These are phyloP conservation scores for Macrolepiota albuminosa DNA, from an alignment of 768 basidiomycete species.

Conservation along the genomic window DNA sequence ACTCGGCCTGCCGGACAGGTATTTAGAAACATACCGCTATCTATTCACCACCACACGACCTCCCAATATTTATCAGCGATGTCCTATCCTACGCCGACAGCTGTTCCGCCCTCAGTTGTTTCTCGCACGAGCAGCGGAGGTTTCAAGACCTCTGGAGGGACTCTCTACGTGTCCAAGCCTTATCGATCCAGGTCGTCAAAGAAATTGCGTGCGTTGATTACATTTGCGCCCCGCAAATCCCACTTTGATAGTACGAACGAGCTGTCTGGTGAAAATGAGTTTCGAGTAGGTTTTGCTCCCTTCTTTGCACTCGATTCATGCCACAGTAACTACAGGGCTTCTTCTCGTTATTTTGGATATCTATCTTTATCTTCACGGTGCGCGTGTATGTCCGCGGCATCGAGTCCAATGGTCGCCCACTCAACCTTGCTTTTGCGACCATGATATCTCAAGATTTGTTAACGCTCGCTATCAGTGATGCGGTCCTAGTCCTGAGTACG, in stretches of 20 bases:
- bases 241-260: constrained; percentile 81
- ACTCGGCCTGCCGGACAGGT: neutral
- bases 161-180: constrained; percentile 70
- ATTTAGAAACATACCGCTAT: neutral
- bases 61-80: neutral
- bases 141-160: constrained; percentile 56
- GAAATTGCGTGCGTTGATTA: constrained; percentile 76
- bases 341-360: constrained; percentile 92
- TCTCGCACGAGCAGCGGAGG: constrained; percentile 26
- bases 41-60: neutral
- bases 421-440: constrained; percentile 76
- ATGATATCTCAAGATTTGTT: constrained; percentile 86
- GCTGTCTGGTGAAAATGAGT: constrained; percentile 72
- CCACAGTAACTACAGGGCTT: constrained; percentile 58
- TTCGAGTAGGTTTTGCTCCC: constrained; percentile 51
- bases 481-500: constrained; percentile 71
- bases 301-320: neutral
- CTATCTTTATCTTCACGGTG: constrained; percentile 76
- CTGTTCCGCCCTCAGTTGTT: neutral
- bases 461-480: constrained; percentile 81
- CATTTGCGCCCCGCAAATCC: constrained; percentile 84
- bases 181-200: constrained; percentile 71
- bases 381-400: constrained; percentile 74
- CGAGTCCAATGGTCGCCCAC: constrained; percentile 71
- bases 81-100: neutral